Evolutionary conservation across 768 basidiomycete species (phyloP).

Genomic region (Boletus vermiculosoides): DNA sequence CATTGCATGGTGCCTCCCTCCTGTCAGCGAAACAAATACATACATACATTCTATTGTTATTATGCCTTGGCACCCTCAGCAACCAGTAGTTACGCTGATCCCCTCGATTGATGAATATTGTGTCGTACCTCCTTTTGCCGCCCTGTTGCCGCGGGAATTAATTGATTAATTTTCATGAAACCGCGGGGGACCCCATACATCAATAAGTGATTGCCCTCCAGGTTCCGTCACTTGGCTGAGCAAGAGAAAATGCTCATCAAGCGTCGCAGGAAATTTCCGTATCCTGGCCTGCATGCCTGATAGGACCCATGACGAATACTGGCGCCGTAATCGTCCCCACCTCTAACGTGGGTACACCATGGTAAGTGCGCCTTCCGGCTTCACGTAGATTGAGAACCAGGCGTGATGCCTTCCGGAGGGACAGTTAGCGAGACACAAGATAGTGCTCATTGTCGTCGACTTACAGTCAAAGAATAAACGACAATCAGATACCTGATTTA

Average conservation of each 20-base stretch:
- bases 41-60: too few species aligned
- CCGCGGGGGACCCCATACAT: too few species aligned
- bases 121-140: too few species aligned
- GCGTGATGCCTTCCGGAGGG: not conserved
- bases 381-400: not conserved
- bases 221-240: not conserved
- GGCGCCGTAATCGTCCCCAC: not conserved
- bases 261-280: not conserved
- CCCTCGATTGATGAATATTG: too few species aligned
- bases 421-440: not conserved
- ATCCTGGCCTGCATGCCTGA: not conserved
- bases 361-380: not conserved
- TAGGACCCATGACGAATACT: not conserved
- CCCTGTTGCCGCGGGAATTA: too few species aligned
- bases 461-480: not conserved
- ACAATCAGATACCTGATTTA: too few species aligned
- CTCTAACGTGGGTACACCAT: not conserved
- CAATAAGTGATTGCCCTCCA: too few species aligned
- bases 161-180: too few species aligned
- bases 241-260: not conserved
- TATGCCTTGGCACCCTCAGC: too few species aligned
- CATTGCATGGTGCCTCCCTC: too few species aligned
- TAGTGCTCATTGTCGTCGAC: not conserved
- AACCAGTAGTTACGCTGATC: too few species aligned
- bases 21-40: too few species aligned